Evolutionary conservation across 2,329 filamentous ascomycete species (phyloP).

Genomic region (Clonostachys sp.): DNA sequence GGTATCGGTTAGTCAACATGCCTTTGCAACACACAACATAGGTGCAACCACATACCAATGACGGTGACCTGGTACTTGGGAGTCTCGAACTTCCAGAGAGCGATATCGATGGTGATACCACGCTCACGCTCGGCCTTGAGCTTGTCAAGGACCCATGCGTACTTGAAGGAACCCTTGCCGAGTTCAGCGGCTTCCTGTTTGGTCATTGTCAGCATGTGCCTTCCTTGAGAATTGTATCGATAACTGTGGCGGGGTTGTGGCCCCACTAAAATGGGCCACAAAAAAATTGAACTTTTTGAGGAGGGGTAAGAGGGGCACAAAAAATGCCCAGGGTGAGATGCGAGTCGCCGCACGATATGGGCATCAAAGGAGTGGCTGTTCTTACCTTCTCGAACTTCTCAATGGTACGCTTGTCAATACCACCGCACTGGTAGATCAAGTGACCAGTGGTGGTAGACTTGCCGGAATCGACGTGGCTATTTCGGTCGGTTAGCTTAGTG

Average conservation of each 20-base stretch:
- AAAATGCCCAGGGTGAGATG: slow-evolving; percentile 5
- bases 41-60: slow-evolving; percentile 63
- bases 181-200: slow-evolving; percentile 93
- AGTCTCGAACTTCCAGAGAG: slow-evolving; percentile 99
- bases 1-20: slow-evolving; percentile 3
- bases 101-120: slow-evolving; percentile 99
- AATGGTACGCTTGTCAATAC: slow-evolving; percentile 99
- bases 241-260: slow-evolving; percentile 6
- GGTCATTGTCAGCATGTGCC: background rate
- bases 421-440: slow-evolving; percentile 99
- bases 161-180: slow-evolving; percentile 99
- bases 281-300: slow-evolving; percentile 9
- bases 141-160: slow-evolving; percentile 99
- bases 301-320: slow-evolving; percentile 6
- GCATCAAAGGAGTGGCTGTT: slow-evolving; percentile 1
- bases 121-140: slow-evolving; percentile 99
- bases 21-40: background rate
- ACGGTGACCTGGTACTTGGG: slow-evolving; percentile 97
- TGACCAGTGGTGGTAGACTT: slow-evolving; percentile 94
- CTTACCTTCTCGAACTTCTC: slow-evolving; percentile 99
- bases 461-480: slow-evolving; percentile 94
- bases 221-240: background rate
- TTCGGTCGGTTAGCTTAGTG: slow-evolving; percentile 10
- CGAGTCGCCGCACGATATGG: background rate
- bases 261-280: slow-evolving; percentile 10